Base-by-base conservation (phyloP, 1,139 yeast genomes). In the Debaryomyces udenii region DNA sequence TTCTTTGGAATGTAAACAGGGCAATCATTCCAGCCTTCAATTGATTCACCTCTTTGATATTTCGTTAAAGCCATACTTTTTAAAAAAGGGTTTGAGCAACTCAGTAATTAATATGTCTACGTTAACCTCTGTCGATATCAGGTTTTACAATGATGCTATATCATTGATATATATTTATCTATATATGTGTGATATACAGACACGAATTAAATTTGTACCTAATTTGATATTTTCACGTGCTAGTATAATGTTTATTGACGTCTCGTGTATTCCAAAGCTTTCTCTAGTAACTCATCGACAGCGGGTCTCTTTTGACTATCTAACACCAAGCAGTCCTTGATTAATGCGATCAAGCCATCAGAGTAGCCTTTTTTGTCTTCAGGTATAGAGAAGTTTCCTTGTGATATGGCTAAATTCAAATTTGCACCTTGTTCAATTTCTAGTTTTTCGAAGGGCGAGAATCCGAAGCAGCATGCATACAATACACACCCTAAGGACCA, bases 401-500 rank as follows among this genome's bases (percentile, higher is more conserved):
- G 83, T 18, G 80, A 70, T 31, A 91, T 86, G 5, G 96, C 96
- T 53, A 89, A 69, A 43, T 76, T 81, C 48, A 90, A 70, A 47
- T 85, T 86, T 3, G 95, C 96, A 11, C 97, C 97, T 45, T 83
- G 80, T 37, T 84, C 83, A 34, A 80, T 75, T 51, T 89, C 94
- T 55, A 86, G 81, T 56, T 88, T 76, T 57, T 90, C 96, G 62
- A 91, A 91, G 1, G 98, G 98, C 2, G 96, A 86, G 30, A 75
- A 74, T 0, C 86, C 85, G 62, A 86, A 91, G 62, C 93, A 74
- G 49, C 88, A 66, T 1, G 91, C 80, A 62, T 86, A 91, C 17
- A 89, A 58, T 1, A 89, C 70, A 56, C 97, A 89, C 0, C 98
- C 98, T 26, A 90, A 62, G 4, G 95, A 85, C 98, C 98, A 91